Base-by-base conservation (phyloP, 139 green algal species). In the Coelastrella sp. region DNA sequence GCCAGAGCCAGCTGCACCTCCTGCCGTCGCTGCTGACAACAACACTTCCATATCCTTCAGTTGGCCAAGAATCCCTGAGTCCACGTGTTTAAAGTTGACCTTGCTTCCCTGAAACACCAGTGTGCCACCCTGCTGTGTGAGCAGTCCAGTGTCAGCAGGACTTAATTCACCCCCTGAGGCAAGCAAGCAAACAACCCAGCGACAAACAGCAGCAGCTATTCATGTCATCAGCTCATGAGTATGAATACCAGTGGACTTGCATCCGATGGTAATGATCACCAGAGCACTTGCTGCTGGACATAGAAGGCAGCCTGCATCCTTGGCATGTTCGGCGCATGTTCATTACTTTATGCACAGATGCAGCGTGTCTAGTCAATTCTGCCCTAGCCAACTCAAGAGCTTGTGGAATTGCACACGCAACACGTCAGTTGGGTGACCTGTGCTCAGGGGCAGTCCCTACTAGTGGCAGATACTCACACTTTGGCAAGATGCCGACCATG, bases 121-220 rank as follows among this genome's bases (percentile, higher is more conserved):
- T 19, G 82, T 90, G 32, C 94, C 94, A 25, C 94, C 94, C 83
- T 96, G 93, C 87, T 95, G 94, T 23, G 89, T 93, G 67, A 97
- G 87, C 41, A 96, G 89, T 6, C 68, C 66, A 59, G 86, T 68
- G 38, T 96, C 76, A 9, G 81, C 32, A 0, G 94, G 94, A 60
- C 85, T 88, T 17, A 97, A 88, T 40, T 93, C 89, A 2, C 32
- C 41, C 94, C 94, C 93, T 97, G 89, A 30, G 45, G 45, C 11
- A 57, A 9, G 45, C 45, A 23, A 57, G 45, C 45, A 13, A 23
- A 30, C 13, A 9, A 40, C 62, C 27, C 13, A 9, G 27, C 13
- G 19, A 66, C 19, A 27, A 66, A 30, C 57, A 21, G 19, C 57
- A 66, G 57, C 57, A 66, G n/a, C n/a, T n/a, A n/a, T n/a, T n/a